Evolutionary conservation across 139 green algal genomes (phyloP).

Genomic region (Mesostigma viride): DNA sequence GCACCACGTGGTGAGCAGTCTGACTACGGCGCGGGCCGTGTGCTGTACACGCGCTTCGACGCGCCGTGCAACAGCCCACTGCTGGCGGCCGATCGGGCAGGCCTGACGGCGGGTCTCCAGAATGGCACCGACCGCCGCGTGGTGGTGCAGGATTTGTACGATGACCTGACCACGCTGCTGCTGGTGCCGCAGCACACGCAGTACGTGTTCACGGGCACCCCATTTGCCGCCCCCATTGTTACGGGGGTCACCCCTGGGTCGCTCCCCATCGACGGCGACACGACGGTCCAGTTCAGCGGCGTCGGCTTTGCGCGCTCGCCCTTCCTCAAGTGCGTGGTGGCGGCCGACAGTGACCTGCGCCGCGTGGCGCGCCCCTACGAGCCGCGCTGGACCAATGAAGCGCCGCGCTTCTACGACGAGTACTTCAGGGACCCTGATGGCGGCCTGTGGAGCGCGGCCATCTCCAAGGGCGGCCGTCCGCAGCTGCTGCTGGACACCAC

Average conservation of each 20-base stretch:
- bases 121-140: no score
- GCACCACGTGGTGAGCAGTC: slow-evolving; percentile 19
- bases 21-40: slow-evolving; percentile 11
- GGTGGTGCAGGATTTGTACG: no score
- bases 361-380: background rate
- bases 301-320: slow-evolving; percentile 24
- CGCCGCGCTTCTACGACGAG: slow-evolving; percentile 2
- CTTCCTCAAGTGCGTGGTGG: slow-evolving; percentile 18
- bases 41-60: slow-evolving; percentile 26
- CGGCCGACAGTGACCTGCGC: background rate
- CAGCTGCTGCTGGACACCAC: no score
- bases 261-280: slow-evolving; percentile 9
- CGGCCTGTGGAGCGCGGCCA: background rate
- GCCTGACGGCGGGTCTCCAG: no score
- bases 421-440: background rate
- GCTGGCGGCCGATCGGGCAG: no score
- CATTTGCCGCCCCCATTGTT: slow-evolving; percentile 16
- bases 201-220: slow-evolving; percentile 18
- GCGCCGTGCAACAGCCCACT: slow-evolving; percentile 16
- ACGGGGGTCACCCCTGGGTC: background rate
- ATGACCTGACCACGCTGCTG: no score
- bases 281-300: slow-evolving; percentile 12
- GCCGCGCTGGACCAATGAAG: background rate
- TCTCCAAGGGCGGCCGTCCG: background rate
- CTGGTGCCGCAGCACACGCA: no score